These are phyloP conservation scores for Emmonsia crescens DNA, from an alignment of 2,329 filamentous ascomycete genomes.

Conservation along the genomic window DNA sequence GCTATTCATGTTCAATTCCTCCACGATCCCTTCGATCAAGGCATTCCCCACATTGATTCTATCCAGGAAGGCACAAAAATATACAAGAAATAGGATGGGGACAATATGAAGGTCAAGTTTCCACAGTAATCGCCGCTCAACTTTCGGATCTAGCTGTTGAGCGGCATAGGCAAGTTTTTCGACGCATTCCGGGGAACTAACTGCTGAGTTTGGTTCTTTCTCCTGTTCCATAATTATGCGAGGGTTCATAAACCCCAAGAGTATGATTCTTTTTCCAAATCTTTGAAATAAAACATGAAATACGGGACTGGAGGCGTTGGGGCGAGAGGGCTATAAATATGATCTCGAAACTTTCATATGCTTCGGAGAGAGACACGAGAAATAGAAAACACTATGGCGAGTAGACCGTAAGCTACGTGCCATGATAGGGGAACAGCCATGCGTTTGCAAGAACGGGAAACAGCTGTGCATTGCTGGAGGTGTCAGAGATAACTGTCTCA, in stretches of 20 bases:
- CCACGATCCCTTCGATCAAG: slow-evolving; percentile 34
- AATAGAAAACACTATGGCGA: background rate
- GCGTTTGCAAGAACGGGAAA: background rate
- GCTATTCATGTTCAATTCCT: slow-evolving; percentile 33
- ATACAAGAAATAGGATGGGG: slow-evolving; percentile 38
- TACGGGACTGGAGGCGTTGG: background rate
- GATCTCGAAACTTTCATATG: background rate
- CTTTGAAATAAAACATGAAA: background rate
- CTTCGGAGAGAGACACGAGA: background rate
- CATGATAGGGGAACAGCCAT: background rate
- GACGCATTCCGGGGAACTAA: no score
- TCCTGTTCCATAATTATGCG: background rate
- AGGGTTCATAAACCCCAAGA: background rate
- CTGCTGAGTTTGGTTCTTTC: background rate
- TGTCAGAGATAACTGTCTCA: background rate
- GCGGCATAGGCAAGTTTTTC: slow-evolving; percentile 1
- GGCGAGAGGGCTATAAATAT: background rate
- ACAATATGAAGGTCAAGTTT: slow-evolving; percentile 41
- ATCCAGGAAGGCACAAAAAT: slow-evolving; percentile 37
- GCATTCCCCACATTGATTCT: slow-evolving; percentile 41
- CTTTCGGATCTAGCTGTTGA: slow-evolving; percentile 11
- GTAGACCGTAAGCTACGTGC: background rate
- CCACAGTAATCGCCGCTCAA: slow-evolving; percentile 31
- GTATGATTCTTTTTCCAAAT: background rate
- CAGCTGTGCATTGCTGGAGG: background rate